These are phyloP conservation scores for Esteya vermicola DNA, from an alignment of 2,329 filamentous ascomycete genomes.

Conservation along the genomic window DNA sequence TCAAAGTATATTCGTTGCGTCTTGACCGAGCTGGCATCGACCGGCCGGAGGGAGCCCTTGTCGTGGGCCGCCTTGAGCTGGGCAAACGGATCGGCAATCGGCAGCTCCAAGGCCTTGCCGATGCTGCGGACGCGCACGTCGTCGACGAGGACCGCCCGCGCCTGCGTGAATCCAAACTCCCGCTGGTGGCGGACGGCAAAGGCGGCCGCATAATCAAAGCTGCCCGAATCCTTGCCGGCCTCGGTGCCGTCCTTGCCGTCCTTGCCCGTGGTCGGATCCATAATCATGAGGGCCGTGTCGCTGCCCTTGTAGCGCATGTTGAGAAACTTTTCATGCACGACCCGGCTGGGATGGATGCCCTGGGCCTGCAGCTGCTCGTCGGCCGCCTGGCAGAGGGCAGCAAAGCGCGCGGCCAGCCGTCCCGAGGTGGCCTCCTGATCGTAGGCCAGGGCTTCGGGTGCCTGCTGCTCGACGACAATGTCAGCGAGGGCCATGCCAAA, in stretches of 20 bases:
- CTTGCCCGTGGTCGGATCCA: constrained; percentile 31
- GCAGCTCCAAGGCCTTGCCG: constrained; percentile 15
- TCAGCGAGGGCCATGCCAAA: constrained; percentile 89
- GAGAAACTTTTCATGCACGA: constrained; percentile 79
- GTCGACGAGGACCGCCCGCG: constrained; percentile 59
- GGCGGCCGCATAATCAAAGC: constrained; percentile 38
- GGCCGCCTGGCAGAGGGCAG: not conserved
- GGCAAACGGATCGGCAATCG: not conserved
- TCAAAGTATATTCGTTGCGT: constrained; percentile 51
- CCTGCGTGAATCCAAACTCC: constrained; percentile 57
- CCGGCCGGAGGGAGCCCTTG: not conserved
- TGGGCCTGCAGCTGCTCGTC: constrained; percentile 40
- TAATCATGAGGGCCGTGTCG: constrained; percentile 75
- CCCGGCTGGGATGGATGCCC: constrained; percentile 49
- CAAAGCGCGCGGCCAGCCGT: constrained; percentile 57
- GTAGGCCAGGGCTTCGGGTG: constrained; percentile 48
- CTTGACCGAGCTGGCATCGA: constrained; percentile 31
- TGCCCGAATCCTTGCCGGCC: too few species aligned
- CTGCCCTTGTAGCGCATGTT: constrained; percentile 88
- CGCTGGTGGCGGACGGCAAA: constrained; percentile 56
- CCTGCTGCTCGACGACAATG: constrained; percentile 67
- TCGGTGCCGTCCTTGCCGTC: too few species aligned
- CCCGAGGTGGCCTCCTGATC: constrained; percentile 14
- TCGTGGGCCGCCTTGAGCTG: not conserved
- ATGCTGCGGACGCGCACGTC: constrained; percentile 57